These are phyloP conservation scores for Boletus huronensis DNA, from an alignment of 768 basidiomycete species.

Conservation along the genomic window DNA sequence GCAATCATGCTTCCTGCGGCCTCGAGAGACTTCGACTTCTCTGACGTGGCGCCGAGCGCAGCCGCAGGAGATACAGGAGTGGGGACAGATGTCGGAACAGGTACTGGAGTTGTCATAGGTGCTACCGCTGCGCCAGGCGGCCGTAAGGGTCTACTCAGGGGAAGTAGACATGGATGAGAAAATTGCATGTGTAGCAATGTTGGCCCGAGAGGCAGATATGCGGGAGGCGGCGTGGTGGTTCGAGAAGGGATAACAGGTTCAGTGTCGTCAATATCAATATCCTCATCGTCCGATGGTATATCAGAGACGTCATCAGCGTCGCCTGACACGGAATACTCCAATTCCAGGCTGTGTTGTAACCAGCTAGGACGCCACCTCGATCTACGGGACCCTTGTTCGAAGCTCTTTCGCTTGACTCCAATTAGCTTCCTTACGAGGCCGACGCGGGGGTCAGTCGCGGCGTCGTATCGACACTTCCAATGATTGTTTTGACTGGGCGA, in stretches of 20 bases:
- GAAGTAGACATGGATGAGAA: constrained; percentile 59
- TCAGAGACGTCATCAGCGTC: constrained; percentile 40
- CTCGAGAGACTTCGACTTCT: constrained; percentile 66
- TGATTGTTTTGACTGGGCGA: constrained; percentile 23
- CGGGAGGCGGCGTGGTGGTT: constrained; percentile 66
- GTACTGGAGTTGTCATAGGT: constrained; percentile 40
- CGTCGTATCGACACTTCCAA: constrained; percentile 55
- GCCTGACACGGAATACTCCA: constrained; percentile 29
- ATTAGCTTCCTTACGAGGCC: constrained; percentile 65
- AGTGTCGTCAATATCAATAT: constrained; percentile 34
- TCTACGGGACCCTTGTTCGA: constrained; percentile 36
- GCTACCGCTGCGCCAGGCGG: constrained; percentile 53
- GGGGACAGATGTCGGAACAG: constrained; percentile 55
- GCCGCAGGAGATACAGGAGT: constrained; percentile 86
- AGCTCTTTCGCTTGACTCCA: constrained; percentile 64
- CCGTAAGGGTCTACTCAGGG: constrained; percentile 56
- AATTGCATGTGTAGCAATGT: constrained; percentile 66
- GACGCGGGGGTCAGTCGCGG: constrained; percentile 68
- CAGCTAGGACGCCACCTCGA: constrained; percentile 40
- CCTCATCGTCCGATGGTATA: constrained; percentile 39
- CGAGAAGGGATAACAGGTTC: constrained; percentile 38
- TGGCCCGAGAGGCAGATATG: constrained; percentile 70
- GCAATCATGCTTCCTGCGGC: constrained; percentile 61
- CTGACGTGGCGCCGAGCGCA: constrained; percentile 56
- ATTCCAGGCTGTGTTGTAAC: constrained; percentile 50